Evolutionary conservation across 2,329 filamentous ascomycete species (phyloP).

Genomic region (Cercospora nicotianae): DNA sequence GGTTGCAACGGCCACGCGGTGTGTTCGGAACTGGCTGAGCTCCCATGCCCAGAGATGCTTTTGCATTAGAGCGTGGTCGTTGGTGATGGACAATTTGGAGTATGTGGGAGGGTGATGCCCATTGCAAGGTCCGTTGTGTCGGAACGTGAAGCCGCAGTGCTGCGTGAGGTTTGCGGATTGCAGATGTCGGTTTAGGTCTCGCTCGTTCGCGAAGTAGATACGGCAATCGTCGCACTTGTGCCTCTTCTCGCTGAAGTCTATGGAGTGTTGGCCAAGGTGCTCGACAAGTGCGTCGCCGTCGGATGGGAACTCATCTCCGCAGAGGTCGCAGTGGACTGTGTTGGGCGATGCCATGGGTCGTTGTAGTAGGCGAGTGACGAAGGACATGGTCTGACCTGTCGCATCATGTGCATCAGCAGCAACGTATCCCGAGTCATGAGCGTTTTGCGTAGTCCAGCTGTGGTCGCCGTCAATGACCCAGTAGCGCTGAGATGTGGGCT

Average conservation of each 20-base stretch:
- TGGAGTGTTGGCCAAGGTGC: slow-evolving; percentile 28
- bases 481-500: slow-evolving; percentile 24
- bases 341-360: slow-evolving; percentile 18
- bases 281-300: slow-evolving; percentile 21
- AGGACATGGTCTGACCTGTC: slow-evolving; percentile 23
- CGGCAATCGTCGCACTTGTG: slow-evolving; percentile 30
- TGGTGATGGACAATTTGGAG: slow-evolving; percentile 20
- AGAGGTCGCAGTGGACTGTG: slow-evolving; percentile 26
- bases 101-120: slow-evolving; percentile 29
- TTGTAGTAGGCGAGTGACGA: slow-evolving; percentile 22
- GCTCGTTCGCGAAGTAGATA: slow-evolving; percentile 30
- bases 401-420: slow-evolving; percentile 15
- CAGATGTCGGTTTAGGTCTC: slow-evolving; percentile 27
- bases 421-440: slow-evolving; percentile 5
- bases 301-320: slow-evolving; percentile 23
- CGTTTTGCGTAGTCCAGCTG: slow-evolving; percentile 14
- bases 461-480: slow-evolving; percentile 29
- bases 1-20: slow-evolving; percentile 24
- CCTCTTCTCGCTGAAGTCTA: slow-evolving; percentile 29
- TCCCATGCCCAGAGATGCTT: slow-evolving; percentile 31
- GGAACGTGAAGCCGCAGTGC: slow-evolving; percentile 30
- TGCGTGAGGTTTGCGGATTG: slow-evolving; percentile 27
- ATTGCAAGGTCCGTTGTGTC: slow-evolving; percentile 23
- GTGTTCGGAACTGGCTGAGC: slow-evolving; percentile 23
- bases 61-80: slow-evolving; percentile 29